Conservation (phyloP, 139 green algal genomes). For the Coccomyxa sp. region DNA sequence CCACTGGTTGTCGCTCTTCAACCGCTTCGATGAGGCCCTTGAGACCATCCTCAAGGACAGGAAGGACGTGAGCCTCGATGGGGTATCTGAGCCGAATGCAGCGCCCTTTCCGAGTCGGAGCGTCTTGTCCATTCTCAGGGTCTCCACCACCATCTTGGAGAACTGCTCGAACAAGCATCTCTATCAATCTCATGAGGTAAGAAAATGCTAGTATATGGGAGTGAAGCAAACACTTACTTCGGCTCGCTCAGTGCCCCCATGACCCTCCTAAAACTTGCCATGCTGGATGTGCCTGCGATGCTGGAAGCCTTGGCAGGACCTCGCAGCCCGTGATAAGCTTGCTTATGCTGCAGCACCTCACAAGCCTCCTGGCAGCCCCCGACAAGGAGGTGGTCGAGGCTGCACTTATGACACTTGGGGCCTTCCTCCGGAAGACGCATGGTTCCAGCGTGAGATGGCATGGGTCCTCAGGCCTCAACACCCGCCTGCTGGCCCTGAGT, state of each 20-base stretch:
- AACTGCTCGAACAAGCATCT: slow-evolving; percentile 90
- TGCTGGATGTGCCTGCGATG: too few relatives aligned
- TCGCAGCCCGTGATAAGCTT: neutral
- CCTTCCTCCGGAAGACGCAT: slow-evolving; percentile 72
- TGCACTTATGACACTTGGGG: slow-evolving; percentile 59
- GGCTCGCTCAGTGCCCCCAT: too few relatives aligned
- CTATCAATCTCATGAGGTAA: slow-evolving; percentile 86
- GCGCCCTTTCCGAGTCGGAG: slow-evolving; percentile 52
- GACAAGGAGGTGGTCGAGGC: slow-evolving; percentile 61
- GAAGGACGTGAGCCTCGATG: slow-evolving; percentile 46
- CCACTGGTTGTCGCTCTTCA: slow-evolving; percentile 85
- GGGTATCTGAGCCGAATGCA: slow-evolving; percentile 1
- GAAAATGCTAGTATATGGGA: neutral
- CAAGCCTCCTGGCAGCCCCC: slow-evolving; percentile 61
- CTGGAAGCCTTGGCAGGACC: neutral
- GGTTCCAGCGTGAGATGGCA: slow-evolving; percentile 61
- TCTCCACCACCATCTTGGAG: slow-evolving; percentile 75
- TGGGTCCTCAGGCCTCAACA: slow-evolving; percentile 49
- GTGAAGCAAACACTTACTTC: too few relatives aligned
- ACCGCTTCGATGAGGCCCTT: slow-evolving; percentile 81
- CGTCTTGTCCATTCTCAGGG: slow-evolving; percentile 63
- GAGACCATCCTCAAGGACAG: slow-evolving; percentile 54
- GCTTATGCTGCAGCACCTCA: slow-evolving; percentile 56
- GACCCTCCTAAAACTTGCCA: too few relatives aligned
- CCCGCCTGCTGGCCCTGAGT: slow-evolving; percentile 61